Evolutionary conservation across 495 filamentous ascomycete species (phyloP), one percentile per base, ranked within the genome.

Genomic region (Neurospora sublineolata): DNA sequence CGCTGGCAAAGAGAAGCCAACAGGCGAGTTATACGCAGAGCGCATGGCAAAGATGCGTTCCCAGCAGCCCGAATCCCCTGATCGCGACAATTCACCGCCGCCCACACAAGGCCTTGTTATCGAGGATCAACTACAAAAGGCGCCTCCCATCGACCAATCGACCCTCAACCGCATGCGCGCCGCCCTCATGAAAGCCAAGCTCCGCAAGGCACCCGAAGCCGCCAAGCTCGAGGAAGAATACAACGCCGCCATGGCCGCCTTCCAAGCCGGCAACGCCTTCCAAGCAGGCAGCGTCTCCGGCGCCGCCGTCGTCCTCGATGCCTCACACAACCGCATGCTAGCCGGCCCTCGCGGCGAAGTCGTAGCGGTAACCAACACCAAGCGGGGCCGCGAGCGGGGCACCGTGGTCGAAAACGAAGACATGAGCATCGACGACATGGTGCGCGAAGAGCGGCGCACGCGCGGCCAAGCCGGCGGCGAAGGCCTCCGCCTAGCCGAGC

Each of bases 371-470:
- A 87, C 89, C 39, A 95, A 86, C 70, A 60, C 52, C 12, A 94
- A 90, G 76, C 86, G 94, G 64, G 94, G 93, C 18, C 83, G 88
- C 33, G 93, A 97, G 77, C 86, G 93, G 72, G 93, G 93, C 20
- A 82, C 87, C 23, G 89, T 98, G 11, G 87, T 92, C 74, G 93
- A 93, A 70, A 99, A 97, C 73, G 93, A 97, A 68, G 93, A 97
- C 76, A 98, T 99, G 95, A 90, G 84, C 39, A 89, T 99, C 70
- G 92, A 94, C 30, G 95, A 98, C 76, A 99, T 99, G 95, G 88
- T 99, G 11, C 86, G 91, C 46, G 93, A 97, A 78, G 95, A 99
- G 80, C 88, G 92, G 69, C 89, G 94, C 73, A 97, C 91, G 8
- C 88, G 89, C 46, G 91, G 90, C 38, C 89, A 93, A 76, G 82